Percentiles rank a stretch among this genome's conserved stretches.
Conservation (phyloP, 1,284 basidiomycete species). For the Ceratobasidium sp. region DNA sequence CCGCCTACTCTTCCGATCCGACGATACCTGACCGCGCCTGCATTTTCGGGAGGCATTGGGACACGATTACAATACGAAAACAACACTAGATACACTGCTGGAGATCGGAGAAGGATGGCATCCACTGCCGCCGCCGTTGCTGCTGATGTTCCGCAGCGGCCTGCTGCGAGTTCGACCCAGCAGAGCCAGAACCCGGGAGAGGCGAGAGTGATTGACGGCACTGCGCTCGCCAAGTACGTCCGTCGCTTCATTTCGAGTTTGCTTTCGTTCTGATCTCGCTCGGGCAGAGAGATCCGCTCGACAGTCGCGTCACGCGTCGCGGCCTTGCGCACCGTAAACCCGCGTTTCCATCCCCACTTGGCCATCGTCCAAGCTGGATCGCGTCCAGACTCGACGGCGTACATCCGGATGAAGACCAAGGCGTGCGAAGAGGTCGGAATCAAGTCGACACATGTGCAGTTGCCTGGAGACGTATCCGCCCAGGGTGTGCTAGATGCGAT, state of each 20-base stretch:
- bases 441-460: conserved; percentile 81
- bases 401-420: conserved; percentile 98
- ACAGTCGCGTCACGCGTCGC: conserved; percentile 75
- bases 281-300: conserved; percentile 65
- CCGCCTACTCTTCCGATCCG: background rate
- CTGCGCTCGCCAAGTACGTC: conserved; percentile 83
- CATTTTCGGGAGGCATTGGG: conserved; percentile 28
- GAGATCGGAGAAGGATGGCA: conserved; percentile 14
- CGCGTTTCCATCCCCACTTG: conserved; percentile 89
- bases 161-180: background rate
- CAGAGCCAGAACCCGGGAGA: background rate
- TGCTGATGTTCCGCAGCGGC: background rate
- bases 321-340: conserved; percentile 68
- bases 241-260: conserved; percentile 19
- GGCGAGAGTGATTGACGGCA: conserved; percentile 86
- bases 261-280: conserved; percentile 43
- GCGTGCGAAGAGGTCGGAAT: conserved; percentile 97
- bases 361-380: conserved; percentile 95
- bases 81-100: conserved; percentile 10
- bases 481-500: conserved; percentile 84
- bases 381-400: conserved; percentile 89
- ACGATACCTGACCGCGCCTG: conserved; percentile 21
- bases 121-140: conserved; percentile 30
- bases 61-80: conserved; percentile 5
- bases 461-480: conserved; percentile 78